phyloP scores from a whole-genome alignment of 2,329 filamentous ascomycete species.

The Aspergillus uvarum region DNA sequence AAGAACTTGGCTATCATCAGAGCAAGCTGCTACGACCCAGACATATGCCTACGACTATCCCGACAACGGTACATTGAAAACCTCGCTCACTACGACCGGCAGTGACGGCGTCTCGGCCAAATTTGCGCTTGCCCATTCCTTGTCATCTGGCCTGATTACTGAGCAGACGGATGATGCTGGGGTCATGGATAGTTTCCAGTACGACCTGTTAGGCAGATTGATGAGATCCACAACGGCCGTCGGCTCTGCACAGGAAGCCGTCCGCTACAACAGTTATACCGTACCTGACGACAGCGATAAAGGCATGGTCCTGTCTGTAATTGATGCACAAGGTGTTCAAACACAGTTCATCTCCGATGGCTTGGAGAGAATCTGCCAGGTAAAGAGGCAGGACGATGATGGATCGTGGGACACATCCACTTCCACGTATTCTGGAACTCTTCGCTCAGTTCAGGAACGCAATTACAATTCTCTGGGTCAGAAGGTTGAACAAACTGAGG shows the following conservation, averaged over 20 bases:
- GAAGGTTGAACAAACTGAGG: background rate
- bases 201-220: background rate
- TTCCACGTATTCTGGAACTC: background rate
- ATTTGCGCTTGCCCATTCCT: background rate
- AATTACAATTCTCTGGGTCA: background rate
- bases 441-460: background rate
- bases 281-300: background rate
- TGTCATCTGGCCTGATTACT: background rate
- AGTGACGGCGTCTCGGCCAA: background rate
- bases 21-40: too few relatives aligned
- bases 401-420: background rate
- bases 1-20: background rate
- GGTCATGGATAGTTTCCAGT: background rate
- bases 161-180: background rate
- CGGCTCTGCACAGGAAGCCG: background rate
- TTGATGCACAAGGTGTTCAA: background rate
- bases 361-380: background rate
- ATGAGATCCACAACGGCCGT: background rate
- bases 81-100: too few relatives aligned
- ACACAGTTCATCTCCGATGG: background rate
- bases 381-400: background rate
- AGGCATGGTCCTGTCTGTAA: too few relatives aligned
- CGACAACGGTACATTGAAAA: background rate
- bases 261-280: background rate
- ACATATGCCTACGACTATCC: background rate